A percentile compares a stretch with the other conserved stretches of the same genome.
phyloP scores from a whole-genome alignment of 2,329 filamentous ascomycete genomes.

The Diaporthe aspalathi region DNA sequence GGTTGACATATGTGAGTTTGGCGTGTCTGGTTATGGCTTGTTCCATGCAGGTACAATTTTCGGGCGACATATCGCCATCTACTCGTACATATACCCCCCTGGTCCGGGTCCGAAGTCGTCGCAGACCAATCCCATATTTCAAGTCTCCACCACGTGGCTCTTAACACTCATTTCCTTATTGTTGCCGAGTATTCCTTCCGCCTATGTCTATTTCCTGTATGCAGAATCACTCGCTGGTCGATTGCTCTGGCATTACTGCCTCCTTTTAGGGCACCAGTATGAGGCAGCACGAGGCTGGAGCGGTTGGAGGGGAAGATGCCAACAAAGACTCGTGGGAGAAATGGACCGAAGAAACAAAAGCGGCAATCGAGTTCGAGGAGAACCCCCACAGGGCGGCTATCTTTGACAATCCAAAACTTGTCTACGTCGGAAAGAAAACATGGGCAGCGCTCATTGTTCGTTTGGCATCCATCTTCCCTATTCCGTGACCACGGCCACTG shows the following conservation, averaged over 20 bases:
- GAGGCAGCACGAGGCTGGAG: conserved; percentile 21
- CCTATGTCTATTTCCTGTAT: neutral
- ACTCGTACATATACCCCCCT: conserved; percentile 10
- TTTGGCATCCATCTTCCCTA: neutral
- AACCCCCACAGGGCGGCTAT: conserved; percentile 27
- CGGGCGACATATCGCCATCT: neutral
- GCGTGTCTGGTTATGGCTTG: neutral
- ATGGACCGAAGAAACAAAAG: conserved; percentile 35
- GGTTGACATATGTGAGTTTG: neutral
- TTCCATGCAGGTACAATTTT: neutral
- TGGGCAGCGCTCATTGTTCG: conserved; percentile 29
- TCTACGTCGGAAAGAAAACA: conserved; percentile 28
- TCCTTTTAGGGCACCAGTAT: conserved; percentile 2
- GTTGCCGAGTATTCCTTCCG: neutral
- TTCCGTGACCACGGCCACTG: neutral
- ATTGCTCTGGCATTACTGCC: conserved; percentile 4
- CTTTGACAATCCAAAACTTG: conserved; percentile 6
- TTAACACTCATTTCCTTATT: neutral
- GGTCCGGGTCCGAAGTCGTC: too few relatives aligned
- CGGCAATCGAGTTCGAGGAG: conserved; percentile 30
- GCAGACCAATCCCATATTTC: neutral
- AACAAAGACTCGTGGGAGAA: conserved; percentile 1
- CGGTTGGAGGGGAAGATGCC: neutral
- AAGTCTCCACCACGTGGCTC: neutral
- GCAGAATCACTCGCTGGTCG: conserved; percentile 16